Base-by-base conservation (phyloP, 768 basidiomycete genomes). In the Russula virescens region DNA sequence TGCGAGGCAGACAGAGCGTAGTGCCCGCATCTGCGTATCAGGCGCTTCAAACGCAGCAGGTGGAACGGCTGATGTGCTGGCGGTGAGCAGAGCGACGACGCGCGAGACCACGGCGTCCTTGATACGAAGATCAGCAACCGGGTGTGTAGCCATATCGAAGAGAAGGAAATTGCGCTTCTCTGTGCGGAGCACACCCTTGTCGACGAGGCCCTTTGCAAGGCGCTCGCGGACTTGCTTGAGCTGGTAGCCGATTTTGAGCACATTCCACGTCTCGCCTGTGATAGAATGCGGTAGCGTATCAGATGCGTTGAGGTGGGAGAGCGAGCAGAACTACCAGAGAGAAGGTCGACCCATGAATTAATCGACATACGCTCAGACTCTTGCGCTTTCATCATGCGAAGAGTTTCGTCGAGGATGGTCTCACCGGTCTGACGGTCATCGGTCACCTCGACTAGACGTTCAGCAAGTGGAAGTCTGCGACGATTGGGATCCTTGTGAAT, bases 91-190 rank as follows among this genome's bases (percentile, higher is more conserved):
- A 16, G 85, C 74, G 51, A 91, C 81, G 31, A 88, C 80, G 35
- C 95, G 88, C 16, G 79, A 75, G 71, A 98, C 80, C 70, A 98
- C 83, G 61, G 81, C 80, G 71, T 94, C 94, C 72, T 98, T 98
- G 10, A 87, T 87, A 61, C 91, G 88, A 14, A 91, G 82, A 74
- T 98, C 95, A 8, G 95, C 92, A 54, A 98, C 90, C 1, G 96
- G 97, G 73, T 99, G 96, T 0, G 96, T 99, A 19, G 97, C 96
- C 96, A 99, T 99, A 78, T 99, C 96, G 76, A 99, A 99, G 34
- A 99, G 80, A 54, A 99, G 83, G 75, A 99, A 99, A 74, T 98
- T 98, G 70, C 94, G 90, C 73, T 99, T 98, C 74, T 98, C 97
- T 18, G 96, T 99, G 55, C 97, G 89, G n/a, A 99, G 84, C 43